phyloP scores from a whole-genome alignment of 225 moss, liverwort and hornwort genomes.

The Anthoceros angustus region DNA sequence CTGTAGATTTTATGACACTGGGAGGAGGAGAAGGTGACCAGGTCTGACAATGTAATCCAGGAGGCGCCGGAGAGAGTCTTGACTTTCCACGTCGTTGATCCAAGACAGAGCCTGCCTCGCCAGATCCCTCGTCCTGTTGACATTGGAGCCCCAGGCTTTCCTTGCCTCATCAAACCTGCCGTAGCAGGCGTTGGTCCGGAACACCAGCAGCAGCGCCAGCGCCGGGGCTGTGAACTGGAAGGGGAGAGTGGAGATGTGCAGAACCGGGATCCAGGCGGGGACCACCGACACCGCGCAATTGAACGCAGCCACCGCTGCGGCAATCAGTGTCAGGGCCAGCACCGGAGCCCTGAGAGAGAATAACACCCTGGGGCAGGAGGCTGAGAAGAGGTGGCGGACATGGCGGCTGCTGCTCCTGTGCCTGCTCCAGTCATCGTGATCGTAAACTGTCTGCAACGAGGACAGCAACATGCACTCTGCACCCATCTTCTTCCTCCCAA shows the following conservation, averaged over 20 bases:
- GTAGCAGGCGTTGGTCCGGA: slow-evolving; percentile 59
- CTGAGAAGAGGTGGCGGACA: slow-evolving; percentile 36
- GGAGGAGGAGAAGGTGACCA: slow-evolving; percentile 4
- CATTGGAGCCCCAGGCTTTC: slow-evolving; percentile 43
- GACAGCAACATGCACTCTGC: background rate
- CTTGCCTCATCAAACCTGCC: slow-evolving; percentile 60
- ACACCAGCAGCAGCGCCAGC: slow-evolving; percentile 47
- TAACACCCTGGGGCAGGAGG: slow-evolving; percentile 45
- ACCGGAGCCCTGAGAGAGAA: slow-evolving; percentile 63
- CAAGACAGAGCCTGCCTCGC: slow-evolving; percentile 44
- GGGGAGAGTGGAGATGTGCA: slow-evolving; percentile 43
- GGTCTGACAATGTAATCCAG: slow-evolving; percentile 29
- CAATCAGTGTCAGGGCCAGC: slow-evolving; percentile 35
- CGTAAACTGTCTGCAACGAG: slow-evolving; percentile 35
- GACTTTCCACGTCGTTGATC: slow-evolving; percentile 34
- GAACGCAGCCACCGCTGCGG: slow-evolving; percentile 35
- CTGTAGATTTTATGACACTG: background rate
- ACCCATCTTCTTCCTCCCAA: slow-evolving; percentile 35
- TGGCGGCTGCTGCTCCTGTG: slow-evolving; percentile 66
- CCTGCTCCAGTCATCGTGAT: slow-evolving; percentile 41
- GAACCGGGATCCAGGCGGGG: slow-evolving; percentile 37
- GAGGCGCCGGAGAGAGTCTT: slow-evolving; percentile 25
- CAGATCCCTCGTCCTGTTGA: slow-evolving; percentile 41
- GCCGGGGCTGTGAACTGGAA: slow-evolving; percentile 52
- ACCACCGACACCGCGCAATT: slow-evolving; percentile 16